Evolutionary conservation across 2,329 filamentous ascomycete species (phyloP), one percentile per base, ranked within the genome.

Genomic region (Zasmidium angulare): DNA sequence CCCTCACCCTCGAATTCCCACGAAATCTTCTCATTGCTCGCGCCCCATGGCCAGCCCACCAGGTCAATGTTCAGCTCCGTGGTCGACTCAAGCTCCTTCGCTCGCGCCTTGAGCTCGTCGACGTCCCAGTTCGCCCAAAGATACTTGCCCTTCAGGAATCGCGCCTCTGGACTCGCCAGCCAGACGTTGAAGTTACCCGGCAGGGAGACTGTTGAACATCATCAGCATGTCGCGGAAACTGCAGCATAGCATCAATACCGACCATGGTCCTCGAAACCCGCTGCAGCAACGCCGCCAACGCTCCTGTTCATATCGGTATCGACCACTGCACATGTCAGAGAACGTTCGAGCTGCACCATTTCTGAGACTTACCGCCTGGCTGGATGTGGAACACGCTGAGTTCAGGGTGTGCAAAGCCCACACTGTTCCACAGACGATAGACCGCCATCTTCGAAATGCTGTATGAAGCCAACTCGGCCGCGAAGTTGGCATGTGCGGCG

Each of bases 341-440:
- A 43, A 14, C 29, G 7, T 14, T 43, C 36, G 7, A 43, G 9
- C 12, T 14, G 3, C 3, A 3, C n/a, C 12, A 17, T 4, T 4
- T 17, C 4, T 14, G 6, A 4, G 3, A 43, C 36, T 14, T 43
- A 43, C 36, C 36, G 0, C 78, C 79, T 1, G 79, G 78, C 10
- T 81, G 78, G 1, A 78, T 65, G 48, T 70, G 71, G 19, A 75
- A 72, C 17, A 80, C 67, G 17, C 72, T 68, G 0, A 79, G 43
- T 0, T 69, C 61, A 0, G 76, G 76, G 21, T 78, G 73, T 57
- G 75, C 74, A 10, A 67, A 64, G 0, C 67, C 69, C 1, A 78
- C 58, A 24, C 70, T 74, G 20, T 78, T 72, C 29, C 74, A 72
- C 49, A 80, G 61, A 31, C 75, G 76, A 2, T 67, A 46, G 1